Evolutionary conservation across 371 early-diverging fungal genomes (phyloP).

Genomic region (Rhizopus stolonifer): DNA sequence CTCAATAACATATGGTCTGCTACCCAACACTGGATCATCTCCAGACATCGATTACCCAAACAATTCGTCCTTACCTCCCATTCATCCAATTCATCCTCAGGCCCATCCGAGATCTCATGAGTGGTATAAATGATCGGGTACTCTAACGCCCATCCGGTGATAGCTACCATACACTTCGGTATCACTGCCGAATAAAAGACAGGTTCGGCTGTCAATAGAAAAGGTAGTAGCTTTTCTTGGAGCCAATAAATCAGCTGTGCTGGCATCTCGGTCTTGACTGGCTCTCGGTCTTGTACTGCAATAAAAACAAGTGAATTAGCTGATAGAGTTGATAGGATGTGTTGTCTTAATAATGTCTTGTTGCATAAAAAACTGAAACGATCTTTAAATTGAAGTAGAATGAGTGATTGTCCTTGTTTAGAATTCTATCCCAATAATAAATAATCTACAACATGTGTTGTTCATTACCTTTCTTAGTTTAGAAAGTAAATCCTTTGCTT

Average conservation of each 20-base stretch:
- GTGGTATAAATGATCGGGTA: constrained; percentile 45
- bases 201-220: constrained; percentile 2
- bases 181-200: constrained; percentile 15
- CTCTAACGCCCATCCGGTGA: constrained; percentile 51
- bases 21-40: constrained; percentile 24
- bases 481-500: constrained; percentile 11
- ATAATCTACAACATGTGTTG: background rate
- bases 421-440: constrained; percentile 6
- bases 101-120: constrained; percentile 18
- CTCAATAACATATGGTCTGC: constrained; percentile 26
- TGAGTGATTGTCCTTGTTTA: constrained; percentile 17
- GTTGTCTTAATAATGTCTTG: constrained; percentile 20
- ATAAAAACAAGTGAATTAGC: constrained; percentile 12
- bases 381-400: constrained; percentile 41
- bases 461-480: constrained; percentile 15
- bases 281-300: constrained; percentile 21
- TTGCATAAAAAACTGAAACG: constrained; percentile 46
- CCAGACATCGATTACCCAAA: constrained; percentile 29
- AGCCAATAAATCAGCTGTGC: constrained; percentile 24
- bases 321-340: constrained; percentile 16
- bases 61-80: constrained; percentile 41
- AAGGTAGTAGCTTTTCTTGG: constrained; percentile 20
- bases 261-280: constrained; percentile 15
- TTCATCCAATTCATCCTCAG: constrained; percentile 33
- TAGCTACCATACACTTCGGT: constrained; percentile 43